phyloP scores from a whole-genome alignment of 345 rosid genomes.

The Sisymbrium altissimum region DNA sequence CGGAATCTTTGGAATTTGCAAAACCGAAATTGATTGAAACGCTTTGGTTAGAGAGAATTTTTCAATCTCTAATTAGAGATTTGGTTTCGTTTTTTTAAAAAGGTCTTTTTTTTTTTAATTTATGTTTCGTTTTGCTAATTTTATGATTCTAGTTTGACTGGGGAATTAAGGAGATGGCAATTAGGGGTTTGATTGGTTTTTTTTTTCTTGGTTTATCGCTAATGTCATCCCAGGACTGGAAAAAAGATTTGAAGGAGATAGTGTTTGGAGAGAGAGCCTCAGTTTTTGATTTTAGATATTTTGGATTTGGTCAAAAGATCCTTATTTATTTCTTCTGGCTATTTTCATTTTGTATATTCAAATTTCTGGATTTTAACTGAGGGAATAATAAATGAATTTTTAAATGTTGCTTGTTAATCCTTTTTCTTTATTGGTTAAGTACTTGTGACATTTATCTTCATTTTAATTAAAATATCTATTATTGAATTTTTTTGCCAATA shows the following conservation, averaged over 20 bases:
- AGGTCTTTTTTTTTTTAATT: not conserved
- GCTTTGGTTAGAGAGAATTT: conserved; percentile 29
- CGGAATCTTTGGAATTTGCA: conserved; percentile 6
- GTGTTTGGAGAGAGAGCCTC: conserved; percentile 23
- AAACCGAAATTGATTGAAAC: not conserved
- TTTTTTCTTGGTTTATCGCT: not conserved
- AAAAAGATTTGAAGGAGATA: not conserved
- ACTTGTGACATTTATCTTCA: not conserved
- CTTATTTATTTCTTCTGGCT: conserved; percentile 5
- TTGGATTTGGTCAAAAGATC: conserved; percentile 13
- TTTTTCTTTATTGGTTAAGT: not conserved
- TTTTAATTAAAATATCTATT: not conserved
- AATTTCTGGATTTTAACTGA: conserved; percentile 18
- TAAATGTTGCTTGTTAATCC: not conserved
- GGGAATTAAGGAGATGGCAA: conserved; percentile 28
- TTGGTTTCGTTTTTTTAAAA: not conserved
- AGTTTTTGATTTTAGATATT: conserved; percentile 3
- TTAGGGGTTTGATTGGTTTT: conserved; percentile 23
- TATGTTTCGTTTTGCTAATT: conserved; percentile 9
- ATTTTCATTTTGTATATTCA: conserved; percentile 23
- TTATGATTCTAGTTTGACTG: conserved; percentile 2
- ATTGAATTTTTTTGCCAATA: too few species aligned
- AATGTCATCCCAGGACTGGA: conserved; percentile 25
- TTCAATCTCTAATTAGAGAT: conserved; percentile 22
- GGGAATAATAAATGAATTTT: not conserved